Percentiles rank a stretch among this genome's conserved stretches.
Evolutionary conservation across 495 filamentous ascomycete genomes (phyloP).

Genomic region (Xylaria venustula): DNA sequence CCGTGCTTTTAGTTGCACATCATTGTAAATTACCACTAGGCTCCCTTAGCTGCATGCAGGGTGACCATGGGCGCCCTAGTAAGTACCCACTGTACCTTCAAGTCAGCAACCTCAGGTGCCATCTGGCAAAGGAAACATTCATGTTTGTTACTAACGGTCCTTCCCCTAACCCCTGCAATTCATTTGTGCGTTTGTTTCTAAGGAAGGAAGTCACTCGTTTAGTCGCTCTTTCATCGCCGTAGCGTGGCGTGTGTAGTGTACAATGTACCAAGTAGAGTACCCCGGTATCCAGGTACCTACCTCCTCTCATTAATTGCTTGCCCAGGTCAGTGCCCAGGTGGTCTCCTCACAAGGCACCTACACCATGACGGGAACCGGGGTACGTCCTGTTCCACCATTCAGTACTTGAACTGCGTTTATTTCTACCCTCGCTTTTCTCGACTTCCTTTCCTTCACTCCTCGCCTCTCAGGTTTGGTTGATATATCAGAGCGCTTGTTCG

Average conservation of each 20-base stretch:
- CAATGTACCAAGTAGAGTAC: too few relatives aligned
- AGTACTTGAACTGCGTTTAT: conserved; percentile 28
- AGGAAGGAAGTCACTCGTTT: too few relatives aligned
- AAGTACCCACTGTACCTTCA: background rate
- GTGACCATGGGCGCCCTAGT: background rate
- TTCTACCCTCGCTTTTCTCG: conserved; percentile 18
- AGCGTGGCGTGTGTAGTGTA: too few relatives aligned
- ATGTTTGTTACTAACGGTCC: background rate
- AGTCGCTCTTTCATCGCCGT: too few relatives aligned
- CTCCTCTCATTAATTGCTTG: too few relatives aligned
- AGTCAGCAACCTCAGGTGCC: background rate
- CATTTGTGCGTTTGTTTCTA: too few relatives aligned
- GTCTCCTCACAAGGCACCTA: too few relatives aligned
- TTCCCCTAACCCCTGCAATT: background rate
- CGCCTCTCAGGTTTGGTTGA: conserved; percentile 31
- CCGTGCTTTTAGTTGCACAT: conserved; percentile 5
- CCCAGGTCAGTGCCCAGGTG: too few relatives aligned
- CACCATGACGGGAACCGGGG: conserved; percentile 2
- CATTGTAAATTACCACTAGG: conserved; percentile 5
- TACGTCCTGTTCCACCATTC: conserved; percentile 10
- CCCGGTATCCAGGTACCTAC: too few relatives aligned
- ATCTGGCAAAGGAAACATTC: background rate
- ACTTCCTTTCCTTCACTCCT: conserved; percentile 24
- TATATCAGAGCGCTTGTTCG: conserved; percentile 26
- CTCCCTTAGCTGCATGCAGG: background rate